Conservation (phyloP, 176 grass and related monocot species). For the Raddia distichophylla region DNA sequence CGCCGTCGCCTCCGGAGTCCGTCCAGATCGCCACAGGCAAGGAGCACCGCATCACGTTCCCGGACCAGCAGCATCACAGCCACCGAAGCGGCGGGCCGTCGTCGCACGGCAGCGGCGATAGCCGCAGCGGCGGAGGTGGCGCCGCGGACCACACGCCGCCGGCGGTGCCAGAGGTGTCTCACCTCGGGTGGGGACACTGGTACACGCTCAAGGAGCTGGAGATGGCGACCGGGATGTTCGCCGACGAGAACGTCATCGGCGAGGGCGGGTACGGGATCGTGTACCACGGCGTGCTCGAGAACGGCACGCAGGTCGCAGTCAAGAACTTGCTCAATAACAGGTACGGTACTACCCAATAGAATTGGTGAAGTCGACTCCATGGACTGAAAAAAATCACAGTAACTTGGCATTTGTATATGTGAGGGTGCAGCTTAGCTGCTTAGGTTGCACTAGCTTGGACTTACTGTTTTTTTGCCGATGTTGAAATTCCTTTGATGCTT, state of each 20-base stretch:
- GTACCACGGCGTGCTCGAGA: constrained; percentile 82
- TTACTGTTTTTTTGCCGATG: constrained; percentile 19
- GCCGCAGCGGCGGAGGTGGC: constrained; percentile 24
- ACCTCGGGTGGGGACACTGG: constrained; percentile 90
- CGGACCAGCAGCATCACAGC: constrained; percentile 52
- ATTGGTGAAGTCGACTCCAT: constrained; percentile 6
- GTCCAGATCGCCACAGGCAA: constrained; percentile 54
- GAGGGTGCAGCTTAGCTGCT: background rate
- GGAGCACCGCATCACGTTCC: constrained; percentile 61
- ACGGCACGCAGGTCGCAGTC: constrained; percentile 75
- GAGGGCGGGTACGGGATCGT: constrained; percentile 97
- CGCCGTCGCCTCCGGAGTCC: constrained; percentile 11
- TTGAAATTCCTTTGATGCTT: background rate
- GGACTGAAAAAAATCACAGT: background rate
- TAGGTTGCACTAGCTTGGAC: background rate
- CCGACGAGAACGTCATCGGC: constrained; percentile 88
- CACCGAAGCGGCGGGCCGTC: constrained; percentile 51
- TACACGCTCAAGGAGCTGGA: constrained; percentile 92
- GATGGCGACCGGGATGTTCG: constrained; percentile 73
- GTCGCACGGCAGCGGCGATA: constrained; percentile 62
- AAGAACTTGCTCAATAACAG: constrained; percentile 98
- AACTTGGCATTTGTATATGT: constrained; percentile 10
- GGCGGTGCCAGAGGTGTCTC: constrained; percentile 63
- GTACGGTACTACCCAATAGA: constrained; percentile 23
- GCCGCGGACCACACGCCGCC: constrained; percentile 46